Percentiles rank a stretch among this genome's conserved stretches.
Conservation (phyloP, 2,329 filamentous ascomycete species). For the Talaromyces rugulosus region DNA sequence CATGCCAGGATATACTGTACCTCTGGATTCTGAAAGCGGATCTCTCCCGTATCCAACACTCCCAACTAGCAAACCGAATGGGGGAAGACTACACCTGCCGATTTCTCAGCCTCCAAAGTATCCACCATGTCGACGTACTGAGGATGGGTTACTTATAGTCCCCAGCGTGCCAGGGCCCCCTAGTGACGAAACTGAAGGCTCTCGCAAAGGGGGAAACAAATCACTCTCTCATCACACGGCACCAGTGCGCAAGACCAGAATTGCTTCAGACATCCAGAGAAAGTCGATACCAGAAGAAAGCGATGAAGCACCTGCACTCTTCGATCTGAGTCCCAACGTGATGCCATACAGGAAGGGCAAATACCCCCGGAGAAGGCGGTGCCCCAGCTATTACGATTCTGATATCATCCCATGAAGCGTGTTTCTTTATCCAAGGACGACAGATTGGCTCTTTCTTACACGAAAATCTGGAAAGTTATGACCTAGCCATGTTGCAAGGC, state of each 20-base stretch:
- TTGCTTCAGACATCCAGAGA: not conserved
- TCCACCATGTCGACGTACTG: slow-evolving; percentile 6
- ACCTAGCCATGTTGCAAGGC: not conserved
- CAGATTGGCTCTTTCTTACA: not conserved
- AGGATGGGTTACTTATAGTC: slow-evolving; percentile 11
- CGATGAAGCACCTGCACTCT: not conserved
- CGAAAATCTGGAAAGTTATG: not conserved
- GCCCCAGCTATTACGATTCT: slow-evolving; percentile 9
- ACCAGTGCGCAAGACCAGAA: not conserved
- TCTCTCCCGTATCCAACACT: not conserved
- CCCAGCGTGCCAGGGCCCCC: slow-evolving; percentile 8
- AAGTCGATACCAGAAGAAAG: not conserved
- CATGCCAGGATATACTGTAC: not conserved
- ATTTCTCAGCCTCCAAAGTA: not conserved
- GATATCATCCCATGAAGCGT: slow-evolving; percentile 5
- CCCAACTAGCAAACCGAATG: not conserved
- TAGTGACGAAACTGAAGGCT: not conserved
- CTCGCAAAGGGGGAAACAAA: not conserved
- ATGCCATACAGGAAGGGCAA: not conserved
- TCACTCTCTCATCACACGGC: not conserved
- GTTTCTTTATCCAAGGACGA: not conserved
- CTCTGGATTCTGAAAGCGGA: not conserved
- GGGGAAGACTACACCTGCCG: not conserved
- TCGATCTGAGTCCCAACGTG: not conserved
- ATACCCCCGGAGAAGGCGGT: slow-evolving; percentile 3